Evolutionary conservation across 257 asterid genomes (phyloP), one percentile per base, ranked within the genome.

Genomic region (Solanum neorickii): DNA sequence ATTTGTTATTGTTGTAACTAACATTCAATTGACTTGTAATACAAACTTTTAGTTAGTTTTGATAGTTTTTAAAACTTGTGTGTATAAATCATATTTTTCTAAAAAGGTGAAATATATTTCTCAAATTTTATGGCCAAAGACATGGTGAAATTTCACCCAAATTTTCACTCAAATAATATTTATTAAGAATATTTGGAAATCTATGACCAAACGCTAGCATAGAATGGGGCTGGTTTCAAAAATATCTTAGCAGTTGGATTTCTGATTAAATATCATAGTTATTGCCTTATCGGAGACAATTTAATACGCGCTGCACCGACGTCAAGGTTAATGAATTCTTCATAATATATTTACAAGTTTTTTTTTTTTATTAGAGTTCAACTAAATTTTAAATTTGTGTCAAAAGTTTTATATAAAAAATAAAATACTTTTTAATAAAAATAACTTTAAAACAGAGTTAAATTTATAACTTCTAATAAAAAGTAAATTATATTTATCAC

Each of bases 361-460:
- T 42, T 8, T 2, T 47, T 49, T 47, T 47, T 14, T 15, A 49
- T 15, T 52, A 1, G 3, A 52, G 0, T 16, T 0, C 0, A 0
- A 52, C 0, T 52, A 16, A 52, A 16, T 16, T 2, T 49, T 49
- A 0, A 0, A 49, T 49, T 14, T 49, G 1, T 3, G 0, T 41
- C 4, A 9, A 3, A 41, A 41, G 0, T 41, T 41, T 41, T 2
- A 41, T 0, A 41, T 0, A 2, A 41, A 41, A 42, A 42, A 9
- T 41, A 47, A 5, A 49, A 49, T 0, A 0, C 0, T 49, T 49
- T 0, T 0, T 15, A 5, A 49, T 1, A 49, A 49, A 49, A 3
- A 2, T 0, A 0, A 15, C 1, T 49, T 33, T 3, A 33, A 0
- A 3, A 33, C 5, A 0, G 5, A 49, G 5, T 15, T 0, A 0